phyloP scores from a whole-genome alignment of 805 yeast species.

The Barnettozyma siamensis region DNA sequence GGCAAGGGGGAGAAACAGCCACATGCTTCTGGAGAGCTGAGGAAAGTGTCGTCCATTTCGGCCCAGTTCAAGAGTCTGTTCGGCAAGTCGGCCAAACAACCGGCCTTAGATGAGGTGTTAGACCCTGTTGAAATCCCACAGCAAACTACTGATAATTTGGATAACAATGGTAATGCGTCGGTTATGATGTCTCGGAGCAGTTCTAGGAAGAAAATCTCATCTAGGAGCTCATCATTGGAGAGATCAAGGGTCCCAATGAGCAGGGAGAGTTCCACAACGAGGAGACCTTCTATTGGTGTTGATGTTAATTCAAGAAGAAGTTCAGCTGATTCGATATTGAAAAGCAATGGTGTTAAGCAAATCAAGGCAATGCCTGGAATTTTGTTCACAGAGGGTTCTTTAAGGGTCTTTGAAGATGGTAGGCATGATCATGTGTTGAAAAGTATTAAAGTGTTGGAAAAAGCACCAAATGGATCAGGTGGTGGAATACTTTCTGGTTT shows the following conservation, averaged over 20 bases:
- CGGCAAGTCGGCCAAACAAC: constrained; percentile 12
- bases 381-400: constrained; percentile 12
- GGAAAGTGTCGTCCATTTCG: constrained; percentile 15
- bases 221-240: background rate
- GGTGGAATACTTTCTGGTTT: constrained; percentile 23
- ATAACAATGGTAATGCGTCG: background rate
- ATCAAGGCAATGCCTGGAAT: background rate
- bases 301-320: constrained; percentile 2
- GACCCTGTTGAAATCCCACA: background rate
- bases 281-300: constrained; percentile 3
- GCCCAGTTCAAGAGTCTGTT: constrained; percentile 19
- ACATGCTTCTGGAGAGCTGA: constrained; percentile 1
- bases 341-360: background rate
- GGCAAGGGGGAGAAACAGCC: background rate
- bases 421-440: constrained; percentile 22
- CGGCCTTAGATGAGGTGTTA: background rate
- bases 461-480: constrained; percentile 15
- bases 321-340: background rate
- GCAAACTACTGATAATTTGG: too few relatives aligned
- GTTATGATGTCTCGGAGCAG: constrained; percentile 4
- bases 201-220: constrained; percentile 1
- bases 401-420: constrained; percentile 20
- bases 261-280: constrained; percentile 5
- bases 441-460: constrained; percentile 20
- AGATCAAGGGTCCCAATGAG: background rate